Percentiles rank a stretch among this genome's conserved stretches.
These are phyloP conservation scores for Komagataella mondaviorum DNA, from an alignment of 805 yeast genomes.

Conservation along the genomic window DNA sequence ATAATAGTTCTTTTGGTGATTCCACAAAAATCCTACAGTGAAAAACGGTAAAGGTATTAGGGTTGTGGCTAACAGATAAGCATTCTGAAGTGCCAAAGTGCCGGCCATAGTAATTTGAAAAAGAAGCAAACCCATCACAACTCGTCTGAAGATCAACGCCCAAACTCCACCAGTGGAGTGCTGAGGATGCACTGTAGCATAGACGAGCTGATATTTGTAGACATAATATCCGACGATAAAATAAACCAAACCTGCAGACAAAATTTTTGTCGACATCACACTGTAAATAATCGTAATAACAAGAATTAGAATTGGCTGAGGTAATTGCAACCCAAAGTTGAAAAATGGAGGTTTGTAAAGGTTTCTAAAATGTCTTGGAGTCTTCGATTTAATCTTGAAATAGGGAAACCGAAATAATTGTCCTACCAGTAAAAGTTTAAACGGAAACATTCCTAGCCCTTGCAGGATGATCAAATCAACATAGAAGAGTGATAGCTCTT, in stretches of 20 bases:
- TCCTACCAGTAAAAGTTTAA: slow-evolving; percentile 71
- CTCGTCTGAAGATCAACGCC: slow-evolving; percentile 80
- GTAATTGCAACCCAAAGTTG: slow-evolving; percentile 82
- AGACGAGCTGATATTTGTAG: slow-evolving; percentile 80
- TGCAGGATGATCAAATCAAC: slow-evolving; percentile 76
- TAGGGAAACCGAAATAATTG: slow-evolving; percentile 64
- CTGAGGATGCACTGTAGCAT: slow-evolving; percentile 88
- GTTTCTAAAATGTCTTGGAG: slow-evolving; percentile 71
- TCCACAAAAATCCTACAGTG: slow-evolving; percentile 56
- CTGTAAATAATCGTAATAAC: slow-evolving; percentile 80
- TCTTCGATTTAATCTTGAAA: slow-evolving; percentile 48
- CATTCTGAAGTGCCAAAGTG: slow-evolving; percentile 62
- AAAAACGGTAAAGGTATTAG: slow-evolving; percentile 66
- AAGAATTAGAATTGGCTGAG: slow-evolving; percentile 80
- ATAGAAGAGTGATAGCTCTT: slow-evolving; percentile 73
- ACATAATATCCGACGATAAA: slow-evolving; percentile 80
- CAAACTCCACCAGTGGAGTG: slow-evolving; percentile 96
- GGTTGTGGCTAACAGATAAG: slow-evolving; percentile 59
- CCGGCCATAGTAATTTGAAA: slow-evolving; percentile 94
- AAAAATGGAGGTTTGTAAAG: slow-evolving; percentile 82
- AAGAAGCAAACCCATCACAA: slow-evolving; percentile 64
- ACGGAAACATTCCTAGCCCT: slow-evolving; percentile 85
- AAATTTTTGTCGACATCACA: slow-evolving; percentile 77
- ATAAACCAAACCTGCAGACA: slow-evolving; percentile 74
- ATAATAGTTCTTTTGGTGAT: slow-evolving; percentile 66